Evolutionary conservation across 2,329 filamentous ascomycete genomes (phyloP).

Genomic region (Fusarium sp.): DNA sequence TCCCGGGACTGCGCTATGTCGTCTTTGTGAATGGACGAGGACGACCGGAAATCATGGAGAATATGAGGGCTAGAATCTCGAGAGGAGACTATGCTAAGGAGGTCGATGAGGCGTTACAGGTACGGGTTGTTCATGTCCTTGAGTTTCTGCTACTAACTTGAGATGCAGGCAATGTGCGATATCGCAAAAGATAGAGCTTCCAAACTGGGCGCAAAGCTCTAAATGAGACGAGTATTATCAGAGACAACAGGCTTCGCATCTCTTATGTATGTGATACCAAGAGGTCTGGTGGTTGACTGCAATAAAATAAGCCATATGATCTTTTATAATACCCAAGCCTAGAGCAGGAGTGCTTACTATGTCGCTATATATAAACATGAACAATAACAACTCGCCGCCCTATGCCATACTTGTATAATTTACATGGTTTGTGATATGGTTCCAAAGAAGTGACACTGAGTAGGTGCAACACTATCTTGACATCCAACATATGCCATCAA

Average conservation of each 20-base stretch:
- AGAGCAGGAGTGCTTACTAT: slow-evolving; percentile 7
- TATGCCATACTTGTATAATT: slow-evolving; percentile 23
- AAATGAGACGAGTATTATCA: neutral
- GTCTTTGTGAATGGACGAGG: slow-evolving; percentile 90
- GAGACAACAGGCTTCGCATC: slow-evolving; percentile 2
- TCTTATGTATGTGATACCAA: slow-evolving; percentile 15
- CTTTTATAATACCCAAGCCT: slow-evolving; percentile 4
- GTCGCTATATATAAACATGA: slow-evolving; percentile 19
- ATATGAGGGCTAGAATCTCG: slow-evolving; percentile 82
- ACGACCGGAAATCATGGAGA: slow-evolving; percentile 79
- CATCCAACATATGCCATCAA: slow-evolving; percentile 66
- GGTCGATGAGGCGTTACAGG: slow-evolving; percentile 79
- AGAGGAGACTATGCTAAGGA: slow-evolving; percentile 75
- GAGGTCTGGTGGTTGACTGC: neutral
- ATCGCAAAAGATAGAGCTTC: slow-evolving; percentile 83
- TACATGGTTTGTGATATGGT: slow-evolving; percentile 21
- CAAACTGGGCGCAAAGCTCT: slow-evolving; percentile 35
- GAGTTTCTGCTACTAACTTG: slow-evolving; percentile 25
- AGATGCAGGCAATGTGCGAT: slow-evolving; percentile 82
- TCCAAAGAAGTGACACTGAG: slow-evolving; percentile 5
- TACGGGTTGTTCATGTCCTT: slow-evolving; percentile 54
- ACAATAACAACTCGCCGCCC: slow-evolving; percentile 16
- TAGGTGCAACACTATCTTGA: slow-evolving; percentile 39
- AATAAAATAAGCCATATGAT: slow-evolving; percentile 1
- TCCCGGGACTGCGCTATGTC: slow-evolving; percentile 87